Percentiles rank a stretch among this genome's conserved stretches.
Conservation (phyloP, 2,329 filamentous ascomycete genomes). For the Podosphaera xanthii region DNA sequence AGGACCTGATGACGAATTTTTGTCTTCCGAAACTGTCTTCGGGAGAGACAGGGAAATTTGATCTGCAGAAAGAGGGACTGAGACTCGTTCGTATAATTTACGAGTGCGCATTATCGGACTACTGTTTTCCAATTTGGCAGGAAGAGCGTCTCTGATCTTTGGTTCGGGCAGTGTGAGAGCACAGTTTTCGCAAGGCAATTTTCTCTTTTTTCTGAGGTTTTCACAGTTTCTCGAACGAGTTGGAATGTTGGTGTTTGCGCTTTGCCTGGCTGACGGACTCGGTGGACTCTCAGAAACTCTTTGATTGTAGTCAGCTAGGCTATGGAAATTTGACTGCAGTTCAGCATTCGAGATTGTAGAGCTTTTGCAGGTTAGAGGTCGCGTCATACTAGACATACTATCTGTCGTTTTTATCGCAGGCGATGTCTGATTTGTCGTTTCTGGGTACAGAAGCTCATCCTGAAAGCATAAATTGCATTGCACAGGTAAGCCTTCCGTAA, state of each 20-base stretch:
- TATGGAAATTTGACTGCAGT: not conserved
- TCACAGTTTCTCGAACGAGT: constrained; percentile 37
- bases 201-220: constrained; percentile 38
- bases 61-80: constrained; percentile 14
- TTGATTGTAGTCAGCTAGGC: not conserved
- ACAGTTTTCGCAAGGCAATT: constrained; percentile 44
- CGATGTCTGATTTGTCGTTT: constrained; percentile 11
- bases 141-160: constrained; percentile 13
- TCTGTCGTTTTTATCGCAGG: constrained; percentile 10
- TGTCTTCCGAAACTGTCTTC: constrained; percentile 11
- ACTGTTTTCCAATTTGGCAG: constrained; percentile 8
- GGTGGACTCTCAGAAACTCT: constrained; percentile 28
- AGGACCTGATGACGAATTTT: constrained; percentile 2
- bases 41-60: constrained; percentile 9
- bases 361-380: constrained; percentile 3
- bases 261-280: constrained; percentile 27
- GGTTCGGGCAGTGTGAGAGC: constrained; percentile 38
- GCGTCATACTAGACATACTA: constrained; percentile 5
- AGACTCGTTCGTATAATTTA: constrained; percentile 35
- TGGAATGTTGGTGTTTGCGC: constrained; percentile 8
- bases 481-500: constrained; percentile 41
- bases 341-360: constrained; percentile 7
- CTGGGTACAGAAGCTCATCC: constrained; percentile 15
- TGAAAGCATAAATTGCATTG: constrained; percentile 37
- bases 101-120: constrained; percentile 36